Evolutionary conservation across 2,329 filamentous ascomycete genomes (phyloP).

Genomic region (Alternaria metachromatica): DNA sequence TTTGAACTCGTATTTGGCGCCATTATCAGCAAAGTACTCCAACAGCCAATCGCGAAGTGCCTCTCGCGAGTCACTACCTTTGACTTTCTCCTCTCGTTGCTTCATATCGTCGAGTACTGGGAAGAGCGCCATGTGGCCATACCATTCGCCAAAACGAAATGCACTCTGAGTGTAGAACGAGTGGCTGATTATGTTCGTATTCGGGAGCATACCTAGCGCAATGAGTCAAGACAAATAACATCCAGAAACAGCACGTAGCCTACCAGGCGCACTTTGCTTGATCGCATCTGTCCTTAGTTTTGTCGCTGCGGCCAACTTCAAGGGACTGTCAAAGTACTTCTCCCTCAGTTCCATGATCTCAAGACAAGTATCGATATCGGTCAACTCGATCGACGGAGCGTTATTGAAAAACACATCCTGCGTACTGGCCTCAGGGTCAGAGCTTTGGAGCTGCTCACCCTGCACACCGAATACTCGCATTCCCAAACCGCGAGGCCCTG

Average conservation of each 20-base stretch:
- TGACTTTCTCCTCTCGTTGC: conserved; percentile 25
- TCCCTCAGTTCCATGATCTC: conserved; percentile 43
- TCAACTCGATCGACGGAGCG: conserved; percentile 40
- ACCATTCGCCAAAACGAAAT: conserved; percentile 38
- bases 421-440: conserved; percentile 14
- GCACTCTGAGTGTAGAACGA: conserved; percentile 41
- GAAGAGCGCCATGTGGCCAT: conserved; percentile 39
- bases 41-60: conserved; percentile 37
- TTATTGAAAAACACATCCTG: conserved; percentile 47
- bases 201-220: conserved; percentile 20
- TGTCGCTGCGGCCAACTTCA: background rate
- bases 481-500: conserved; percentile 21
- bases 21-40: conserved; percentile 23
- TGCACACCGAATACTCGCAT: conserved; percentile 47
- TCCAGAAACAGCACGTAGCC: conserved; percentile 13
- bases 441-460: conserved; percentile 30
- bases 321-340: conserved; percentile 30
- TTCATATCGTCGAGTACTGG: conserved; percentile 30
- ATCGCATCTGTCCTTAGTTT: conserved; percentile 34
- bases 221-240: background rate
- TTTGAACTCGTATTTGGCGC: conserved; percentile 40
- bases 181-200: conserved; percentile 48
- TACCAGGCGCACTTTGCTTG: conserved; percentile 36
- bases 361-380: conserved; percentile 39
- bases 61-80: conserved; percentile 25